phyloP scores from a whole-genome alignment of 495 filamentous ascomycete species.

The Cladorrhinum samala region DNA sequence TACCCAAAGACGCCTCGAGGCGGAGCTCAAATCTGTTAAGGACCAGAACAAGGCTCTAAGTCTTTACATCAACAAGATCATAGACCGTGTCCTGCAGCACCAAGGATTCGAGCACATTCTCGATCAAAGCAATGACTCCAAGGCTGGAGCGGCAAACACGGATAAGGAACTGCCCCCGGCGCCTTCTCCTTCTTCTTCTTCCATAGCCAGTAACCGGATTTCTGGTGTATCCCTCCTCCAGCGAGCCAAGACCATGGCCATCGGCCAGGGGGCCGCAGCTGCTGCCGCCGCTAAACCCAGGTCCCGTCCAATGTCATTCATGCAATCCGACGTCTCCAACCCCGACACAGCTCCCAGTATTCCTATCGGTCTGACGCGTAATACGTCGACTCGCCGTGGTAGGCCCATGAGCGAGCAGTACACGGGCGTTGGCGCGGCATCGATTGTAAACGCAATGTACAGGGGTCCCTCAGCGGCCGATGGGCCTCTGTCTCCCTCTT shows the following conservation, averaged over 20 bases:
- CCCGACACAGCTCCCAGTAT: constrained; percentile 80
- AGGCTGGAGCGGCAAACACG: constrained; percentile 36
- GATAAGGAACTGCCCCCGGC: constrained; percentile 86
- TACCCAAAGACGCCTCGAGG: constrained; percentile 61
- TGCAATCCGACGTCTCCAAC: constrained; percentile 52
- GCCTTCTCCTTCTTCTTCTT: constrained; percentile 60
- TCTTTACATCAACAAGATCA: constrained; percentile 97
- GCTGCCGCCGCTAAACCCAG: constrained; percentile 40
- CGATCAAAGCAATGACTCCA: constrained; percentile 62
- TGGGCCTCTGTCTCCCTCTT: constrained; percentile 50
- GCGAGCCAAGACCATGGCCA: constrained; percentile 69
- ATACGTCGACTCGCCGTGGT: constrained; percentile 50
- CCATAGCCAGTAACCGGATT: constrained; percentile 43
- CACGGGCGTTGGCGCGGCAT: constrained; percentile 54
- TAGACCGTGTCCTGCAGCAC: constrained; percentile 86
- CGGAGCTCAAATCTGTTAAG: constrained; percentile 73
- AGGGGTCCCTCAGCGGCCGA: constrained; percentile 44
- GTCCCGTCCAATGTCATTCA: constrained; percentile 56
- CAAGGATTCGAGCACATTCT: constrained; percentile 91
- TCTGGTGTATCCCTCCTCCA: constrained; percentile 58
- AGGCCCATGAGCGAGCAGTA: constrained; percentile 67
- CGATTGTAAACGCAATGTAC: constrained; percentile 80
- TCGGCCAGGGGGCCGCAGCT: constrained; percentile 30
- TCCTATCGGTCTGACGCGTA: constrained; percentile 59
- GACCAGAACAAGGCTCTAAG: constrained; percentile 96